Base-by-base conservation (phyloP, 192 early-diverging fungal species). In the Entomortierella beljakovae region DNA sequence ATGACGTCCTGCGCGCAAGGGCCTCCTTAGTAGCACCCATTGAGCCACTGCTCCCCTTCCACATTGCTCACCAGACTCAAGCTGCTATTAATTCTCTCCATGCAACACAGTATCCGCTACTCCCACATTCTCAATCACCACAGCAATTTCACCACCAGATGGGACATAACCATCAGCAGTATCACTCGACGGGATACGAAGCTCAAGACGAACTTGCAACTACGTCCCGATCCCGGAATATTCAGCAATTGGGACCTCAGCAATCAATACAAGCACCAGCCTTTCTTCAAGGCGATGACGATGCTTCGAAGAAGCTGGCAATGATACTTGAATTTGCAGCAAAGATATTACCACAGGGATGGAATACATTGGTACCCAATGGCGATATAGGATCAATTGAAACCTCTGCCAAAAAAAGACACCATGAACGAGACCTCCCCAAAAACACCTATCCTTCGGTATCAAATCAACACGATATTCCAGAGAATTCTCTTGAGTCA, bases 321-420 rank as follows among this genome's bases (percentile, higher is more conserved):
- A 58, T 68, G 66, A 68, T 68, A 11, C 25, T 68, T 6, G 26
- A 54, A 20, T 43, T 55, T 29, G 56, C 66, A 1, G 18, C 54
- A 15, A 38, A 58, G 29, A 57, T 68, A 43, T 25, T 68, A 23
- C 66, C 66, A 1, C 54, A 57, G 26, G 55, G 55, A 40, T 68
- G 66, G 66, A 18, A 55, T 28, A 33, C 40, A 8, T 32, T 68
- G 38, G 40, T 68, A 15, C 31, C 55, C 22, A 42, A 56, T 35
- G 4, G 32, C 2, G 29, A 54, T 2, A 10, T 7, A n/a, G 46
- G 50, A 42, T 8, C 25, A 26, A 53, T 1, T 53, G 25, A 2
- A 3, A 25, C 51, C 9, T 15, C 51, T 6, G 51, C 28, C 5
- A 53, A 29, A 3, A 8, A 3, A 28, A 26, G 23, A 4, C 15